phyloP scores from a whole-genome alignment of 2,329 filamentous ascomycete genomes.

The Microsporum canis region DNA sequence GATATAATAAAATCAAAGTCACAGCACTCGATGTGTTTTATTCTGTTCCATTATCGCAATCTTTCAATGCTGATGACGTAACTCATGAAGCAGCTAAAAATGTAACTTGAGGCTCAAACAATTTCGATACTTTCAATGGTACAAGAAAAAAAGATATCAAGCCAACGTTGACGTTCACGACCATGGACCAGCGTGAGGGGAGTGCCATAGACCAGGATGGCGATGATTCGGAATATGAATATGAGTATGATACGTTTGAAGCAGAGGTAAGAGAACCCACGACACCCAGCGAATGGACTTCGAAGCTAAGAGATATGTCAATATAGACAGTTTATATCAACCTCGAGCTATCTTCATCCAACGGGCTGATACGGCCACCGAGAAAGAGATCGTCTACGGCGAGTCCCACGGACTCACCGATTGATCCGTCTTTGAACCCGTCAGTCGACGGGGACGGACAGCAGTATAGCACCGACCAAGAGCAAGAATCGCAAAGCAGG shows the following conservation, averaged over 20 bases:
- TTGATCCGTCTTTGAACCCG: conserved; percentile 13
- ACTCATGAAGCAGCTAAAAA: no score
- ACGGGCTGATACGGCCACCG: conserved; percentile 28
- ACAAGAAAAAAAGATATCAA: neutral
- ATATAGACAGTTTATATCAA: conserved; percentile 48
- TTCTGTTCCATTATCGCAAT: no score
- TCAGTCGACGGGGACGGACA: conserved; percentile 5
- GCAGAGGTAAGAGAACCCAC: conserved; percentile 35
- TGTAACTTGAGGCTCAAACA: no score
- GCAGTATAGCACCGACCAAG: conserved; percentile 8
- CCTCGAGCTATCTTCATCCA: conserved; percentile 43
- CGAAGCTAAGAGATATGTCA: neutral
- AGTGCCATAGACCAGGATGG: neutral
- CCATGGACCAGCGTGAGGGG: neutral
- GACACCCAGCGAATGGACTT: neutral
- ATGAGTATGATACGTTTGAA: conserved; percentile 46
- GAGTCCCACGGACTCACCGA: conserved; percentile 2
- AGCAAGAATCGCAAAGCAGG: conserved; percentile 22
- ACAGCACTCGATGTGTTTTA: no score
- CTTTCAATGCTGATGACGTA: no score
- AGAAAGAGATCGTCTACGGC: conserved; percentile 16
- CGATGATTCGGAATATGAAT: conserved; percentile 46
- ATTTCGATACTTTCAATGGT: no score
- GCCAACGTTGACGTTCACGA: neutral
- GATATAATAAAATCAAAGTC: no score